Conservation (phyloP, 2,329 filamentous ascomycete species). For the Tothia fuscella region DNA sequence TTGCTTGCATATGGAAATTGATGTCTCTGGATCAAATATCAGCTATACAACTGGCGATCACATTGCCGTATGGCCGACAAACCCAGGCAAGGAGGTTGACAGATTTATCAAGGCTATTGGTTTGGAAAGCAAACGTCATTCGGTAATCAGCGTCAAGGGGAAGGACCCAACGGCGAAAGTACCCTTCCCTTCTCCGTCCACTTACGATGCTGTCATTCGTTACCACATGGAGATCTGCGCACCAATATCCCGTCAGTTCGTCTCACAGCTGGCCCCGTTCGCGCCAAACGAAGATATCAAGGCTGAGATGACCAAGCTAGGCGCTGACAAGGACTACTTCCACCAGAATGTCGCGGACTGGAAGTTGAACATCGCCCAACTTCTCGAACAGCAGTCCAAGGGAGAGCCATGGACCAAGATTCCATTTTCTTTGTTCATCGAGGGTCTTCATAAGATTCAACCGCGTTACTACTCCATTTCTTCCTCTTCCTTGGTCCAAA, state of each 20-base stretch:
- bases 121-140: constrained; percentile 63
- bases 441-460: constrained; percentile 88
- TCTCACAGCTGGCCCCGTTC: constrained; percentile 78
- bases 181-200: constrained; percentile 92
- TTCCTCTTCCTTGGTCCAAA: constrained; percentile 86
- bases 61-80: constrained; percentile 94
- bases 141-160: constrained; percentile 77
- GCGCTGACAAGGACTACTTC: constrained; percentile 92
- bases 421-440: constrained; percentile 89
- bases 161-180: constrained; percentile 94
- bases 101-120: constrained; percentile 72
- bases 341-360: constrained; percentile 69
- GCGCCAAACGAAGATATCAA: constrained; percentile 76
- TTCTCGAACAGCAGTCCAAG: constrained; percentile 60
- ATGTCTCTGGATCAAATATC: constrained; percentile 78
- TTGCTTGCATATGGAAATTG: constrained; percentile 92
- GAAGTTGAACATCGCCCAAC: constrained; percentile 80
- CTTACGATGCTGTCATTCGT: constrained; percentile 81
- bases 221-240: constrained; percentile 97
- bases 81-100: constrained; percentile 84
- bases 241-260: constrained; percentile 89
- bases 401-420: constrained; percentile 69
- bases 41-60: constrained; percentile 95
- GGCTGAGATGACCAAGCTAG: constrained; percentile 77
- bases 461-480: constrained; percentile 99